These are phyloP conservation scores for Wickerhamomyces silvicola DNA, from an alignment of 805 yeast genomes.

Conservation along the genomic window DNA sequence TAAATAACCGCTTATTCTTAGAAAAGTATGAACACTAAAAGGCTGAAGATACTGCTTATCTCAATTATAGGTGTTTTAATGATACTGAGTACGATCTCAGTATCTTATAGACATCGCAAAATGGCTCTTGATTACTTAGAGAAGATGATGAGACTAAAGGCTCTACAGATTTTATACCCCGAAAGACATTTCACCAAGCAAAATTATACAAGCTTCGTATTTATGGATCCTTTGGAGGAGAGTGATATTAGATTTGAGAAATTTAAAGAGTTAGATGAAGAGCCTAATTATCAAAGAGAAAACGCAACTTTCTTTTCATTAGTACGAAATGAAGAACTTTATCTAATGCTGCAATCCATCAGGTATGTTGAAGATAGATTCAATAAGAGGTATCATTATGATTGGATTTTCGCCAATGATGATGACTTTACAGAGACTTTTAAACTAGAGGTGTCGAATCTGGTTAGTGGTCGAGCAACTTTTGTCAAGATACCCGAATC, in stretches of 20 bases:
- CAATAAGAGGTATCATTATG: conserved; percentile 55
- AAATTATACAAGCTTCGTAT: conserved; percentile 13
- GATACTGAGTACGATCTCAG: conserved; percentile 3
- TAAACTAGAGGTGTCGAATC: conserved; percentile 34
- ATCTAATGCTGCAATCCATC: conserved; percentile 50
- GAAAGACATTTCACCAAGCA: conserved; percentile 15
- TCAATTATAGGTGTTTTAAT: conserved; percentile 1
- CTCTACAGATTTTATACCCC: conserved; percentile 19
- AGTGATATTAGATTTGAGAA: conserved; percentile 1
- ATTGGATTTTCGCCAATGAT: conserved; percentile 75
- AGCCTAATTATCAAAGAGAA: conserved; percentile 30
- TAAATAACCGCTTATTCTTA: too few species aligned
- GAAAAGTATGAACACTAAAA: too few species aligned
- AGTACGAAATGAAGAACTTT: conserved; percentile 63
- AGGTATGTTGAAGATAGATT: conserved; percentile 61
- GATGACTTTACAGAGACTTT: conserved; percentile 52
- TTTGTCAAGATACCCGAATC: conserved; percentile 54
- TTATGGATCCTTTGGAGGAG: conserved; percentile 12
- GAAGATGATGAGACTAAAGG: conserved; percentile 13
- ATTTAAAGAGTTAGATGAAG: conserved; percentile 7
- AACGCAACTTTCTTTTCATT: conserved; percentile 66
- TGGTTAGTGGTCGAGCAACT: conserved; percentile 49
- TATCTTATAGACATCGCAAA: conserved; percentile 18
- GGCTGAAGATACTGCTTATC: too few species aligned
- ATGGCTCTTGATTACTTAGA: conserved; percentile 15